Evolutionary conservation across 1,139 yeast species (phyloP).

Genomic region (Blastobotrys aristatus): DNA sequence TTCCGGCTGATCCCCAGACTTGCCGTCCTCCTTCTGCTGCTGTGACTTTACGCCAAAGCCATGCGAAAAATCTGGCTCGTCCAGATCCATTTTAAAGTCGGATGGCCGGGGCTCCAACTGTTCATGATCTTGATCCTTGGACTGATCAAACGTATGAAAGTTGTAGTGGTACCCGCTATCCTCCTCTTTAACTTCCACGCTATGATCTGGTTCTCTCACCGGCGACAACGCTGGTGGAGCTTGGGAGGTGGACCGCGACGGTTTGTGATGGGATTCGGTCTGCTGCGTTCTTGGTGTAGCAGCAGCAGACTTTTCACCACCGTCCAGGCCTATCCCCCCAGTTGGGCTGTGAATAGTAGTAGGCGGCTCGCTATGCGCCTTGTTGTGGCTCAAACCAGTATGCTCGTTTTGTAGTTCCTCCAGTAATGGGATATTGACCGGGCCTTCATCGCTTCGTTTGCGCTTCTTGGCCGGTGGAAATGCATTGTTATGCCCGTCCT

Average conservation of each 20-base stretch:
- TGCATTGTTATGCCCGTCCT: neutral
- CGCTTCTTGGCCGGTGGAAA: constrained; percentile 5
- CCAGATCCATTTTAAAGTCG: neutral
- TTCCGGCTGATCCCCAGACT: neutral
- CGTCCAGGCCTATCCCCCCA: too few relatives aligned
- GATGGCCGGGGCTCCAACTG: neutral
- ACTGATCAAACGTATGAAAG: neutral
- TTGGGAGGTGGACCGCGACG: too few relatives aligned
- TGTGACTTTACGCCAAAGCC: too few relatives aligned
- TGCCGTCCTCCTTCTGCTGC: neutral
- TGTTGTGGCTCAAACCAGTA: neutral
- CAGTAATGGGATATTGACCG: constrained; percentile 1
- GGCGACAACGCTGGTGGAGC: neutral
- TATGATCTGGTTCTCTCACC: neutral
- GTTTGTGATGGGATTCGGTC: too few relatives aligned
- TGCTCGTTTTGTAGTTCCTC: neutral
- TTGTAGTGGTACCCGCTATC: neutral
- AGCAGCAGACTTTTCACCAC: too few relatives aligned
- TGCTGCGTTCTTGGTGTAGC: too few relatives aligned
- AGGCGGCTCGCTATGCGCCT: constrained; percentile 10
- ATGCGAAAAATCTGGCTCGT: neutral
- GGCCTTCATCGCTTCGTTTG: constrained; percentile 10
- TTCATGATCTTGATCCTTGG: neutral
- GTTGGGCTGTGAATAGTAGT: constrained; percentile 9
- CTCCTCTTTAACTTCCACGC: neutral